Conservation (phyloP, 2,329 filamentous ascomycete species). For the Blastomyces parvus region DNA sequence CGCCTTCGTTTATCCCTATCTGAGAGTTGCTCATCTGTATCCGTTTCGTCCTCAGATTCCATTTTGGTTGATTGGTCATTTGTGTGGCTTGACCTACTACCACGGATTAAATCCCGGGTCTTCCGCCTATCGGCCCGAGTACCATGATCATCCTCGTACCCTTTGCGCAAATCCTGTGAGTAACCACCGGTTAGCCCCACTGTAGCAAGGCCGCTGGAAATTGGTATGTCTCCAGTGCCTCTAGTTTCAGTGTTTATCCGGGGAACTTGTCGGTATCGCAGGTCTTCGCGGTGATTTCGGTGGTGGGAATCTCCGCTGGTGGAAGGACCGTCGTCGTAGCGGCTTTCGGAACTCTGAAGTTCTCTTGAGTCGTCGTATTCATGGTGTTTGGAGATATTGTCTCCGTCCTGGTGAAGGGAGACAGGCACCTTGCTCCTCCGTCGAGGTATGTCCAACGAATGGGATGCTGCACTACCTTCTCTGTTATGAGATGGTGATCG, state of each 20-base stretch:
- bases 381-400: conserved; percentile 36
- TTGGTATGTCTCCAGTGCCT: background rate
- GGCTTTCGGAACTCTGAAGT: conserved; percentile 21
- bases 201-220: conserved; percentile 26
- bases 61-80: background rate
- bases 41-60: conserved; percentile 4
- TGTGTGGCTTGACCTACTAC: background rate
- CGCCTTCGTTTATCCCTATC: conserved; percentile 7
- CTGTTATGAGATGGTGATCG: conserved; percentile 17
- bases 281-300: background rate
- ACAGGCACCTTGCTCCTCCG: conserved; percentile 34
- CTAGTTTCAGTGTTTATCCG: background rate
- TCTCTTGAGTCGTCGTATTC: conserved; percentile 38
- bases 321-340: conserved; percentile 7
- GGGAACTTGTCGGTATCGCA: background rate
- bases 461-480: conserved; percentile 23
- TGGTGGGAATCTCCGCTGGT: conserved; percentile 9
- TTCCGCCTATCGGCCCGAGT: conserved; percentile 18
- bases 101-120: conserved; percentile 17
- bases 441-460: conserved; percentile 31
- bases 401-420: conserved; percentile 41
- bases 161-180: conserved; percentile 21
- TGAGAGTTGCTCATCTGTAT: conserved; percentile 8
- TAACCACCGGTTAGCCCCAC: conserved; percentile 30
- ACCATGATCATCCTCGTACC: conserved; percentile 19